Conservation (phyloP, 345 rosid species). For the Raphanus sativus region DNA sequence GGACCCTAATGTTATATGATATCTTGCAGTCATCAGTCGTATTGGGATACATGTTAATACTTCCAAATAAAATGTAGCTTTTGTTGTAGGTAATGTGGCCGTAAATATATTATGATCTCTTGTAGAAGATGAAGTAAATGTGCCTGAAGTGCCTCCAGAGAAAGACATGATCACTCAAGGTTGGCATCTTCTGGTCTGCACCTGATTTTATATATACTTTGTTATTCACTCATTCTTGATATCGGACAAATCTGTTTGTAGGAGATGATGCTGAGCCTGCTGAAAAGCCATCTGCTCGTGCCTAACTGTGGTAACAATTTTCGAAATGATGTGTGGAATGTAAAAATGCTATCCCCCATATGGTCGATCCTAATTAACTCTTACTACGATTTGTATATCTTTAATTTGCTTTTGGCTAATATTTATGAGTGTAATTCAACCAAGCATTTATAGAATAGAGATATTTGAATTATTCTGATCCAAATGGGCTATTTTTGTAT, state of each 20-base stretch:
- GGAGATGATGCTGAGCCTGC: neutral
- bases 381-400: neutral
- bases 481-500: too few relatives aligned
- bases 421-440: neutral
- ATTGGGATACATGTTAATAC: constrained; percentile 49
- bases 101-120: constrained; percentile 91
- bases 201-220: neutral
- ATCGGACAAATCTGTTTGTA: neutral
- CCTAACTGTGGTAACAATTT: neutral
- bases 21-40: constrained; percentile 30
- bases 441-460: too few relatives aligned
- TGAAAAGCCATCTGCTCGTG: neutral
- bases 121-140: constrained; percentile 97
- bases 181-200: neutral
- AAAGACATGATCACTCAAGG: neutral
- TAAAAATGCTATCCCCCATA: neutral
- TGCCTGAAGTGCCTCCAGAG: constrained; percentile 53
- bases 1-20: too few relatives aligned
- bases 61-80: constrained; percentile 86
- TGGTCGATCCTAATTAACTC: neutral
- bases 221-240: neutral
- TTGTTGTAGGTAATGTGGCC: constrained; percentile 99
- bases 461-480: too few relatives aligned
- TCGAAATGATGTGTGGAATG: neutral
- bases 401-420: neutral